Percentiles rank a stretch among this genome's conserved stretches.
These are phyloP conservation scores for Cladosporium cucumerinum DNA, from an alignment of 2,329 filamentous ascomycete genomes.

Conservation along the genomic window DNA sequence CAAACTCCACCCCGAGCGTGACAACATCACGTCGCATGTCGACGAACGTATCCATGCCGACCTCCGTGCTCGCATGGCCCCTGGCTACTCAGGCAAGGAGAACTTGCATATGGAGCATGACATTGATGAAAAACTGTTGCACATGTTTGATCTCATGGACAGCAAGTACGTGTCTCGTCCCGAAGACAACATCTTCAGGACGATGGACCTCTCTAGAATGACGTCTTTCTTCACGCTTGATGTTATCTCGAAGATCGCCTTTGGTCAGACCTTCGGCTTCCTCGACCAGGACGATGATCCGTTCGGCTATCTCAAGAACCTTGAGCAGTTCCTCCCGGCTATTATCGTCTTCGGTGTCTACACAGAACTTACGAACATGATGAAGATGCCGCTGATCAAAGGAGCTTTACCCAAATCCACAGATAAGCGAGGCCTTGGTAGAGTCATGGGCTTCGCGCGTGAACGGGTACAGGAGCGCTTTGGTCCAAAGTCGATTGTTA, in stretches of 20 bases:
- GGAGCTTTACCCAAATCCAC: conserved; percentile 45
- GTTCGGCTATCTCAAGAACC: conserved; percentile 48
- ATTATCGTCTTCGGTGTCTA: conserved; percentile 45
- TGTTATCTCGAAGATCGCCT: conserved; percentile 41
- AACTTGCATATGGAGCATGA: conserved; percentile 37
- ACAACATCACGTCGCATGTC: conserved; percentile 39
- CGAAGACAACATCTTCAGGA: conserved; percentile 30
- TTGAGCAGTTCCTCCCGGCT: conserved; percentile 43
- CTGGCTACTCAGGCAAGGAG: conserved; percentile 41
- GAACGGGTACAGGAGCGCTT: conserved; percentile 48
- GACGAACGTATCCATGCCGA: conserved; percentile 40
- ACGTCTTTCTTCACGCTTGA: conserved; percentile 43
- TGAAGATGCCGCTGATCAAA: conserved; percentile 43
- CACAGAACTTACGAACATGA: conserved; percentile 41
- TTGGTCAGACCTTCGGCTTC: conserved; percentile 48
- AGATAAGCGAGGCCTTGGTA: conserved; percentile 43
- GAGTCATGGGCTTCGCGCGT: conserved; percentile 45
- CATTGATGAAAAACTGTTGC: conserved; percentile 36
- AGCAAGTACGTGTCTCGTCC: conserved; percentile 35
- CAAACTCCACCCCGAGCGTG: conserved; percentile 39
- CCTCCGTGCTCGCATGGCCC: conserved; percentile 37
- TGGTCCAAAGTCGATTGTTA: conserved; percentile 41
- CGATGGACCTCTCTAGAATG: conserved; percentile 36
- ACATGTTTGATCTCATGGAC: conserved; percentile 34
- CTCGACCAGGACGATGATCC: conserved; percentile 49